Conservation (phyloP, 2,329 filamentous ascomycete species). For the Geosmithia flava region DNA sequence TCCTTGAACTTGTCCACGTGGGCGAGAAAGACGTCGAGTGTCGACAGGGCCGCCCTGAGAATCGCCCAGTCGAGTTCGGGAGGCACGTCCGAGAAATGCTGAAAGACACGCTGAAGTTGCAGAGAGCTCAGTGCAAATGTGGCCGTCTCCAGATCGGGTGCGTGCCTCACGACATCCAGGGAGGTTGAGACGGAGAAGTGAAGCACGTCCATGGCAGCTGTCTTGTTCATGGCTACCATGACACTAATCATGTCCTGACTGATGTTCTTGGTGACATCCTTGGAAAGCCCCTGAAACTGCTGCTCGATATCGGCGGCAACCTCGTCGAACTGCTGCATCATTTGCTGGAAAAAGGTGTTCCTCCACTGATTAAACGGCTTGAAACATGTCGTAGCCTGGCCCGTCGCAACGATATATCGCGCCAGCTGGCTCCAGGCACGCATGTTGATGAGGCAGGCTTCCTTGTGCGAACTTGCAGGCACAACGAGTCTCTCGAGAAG, state of each 20-base stretch:
- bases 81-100: constrained; percentile 28
- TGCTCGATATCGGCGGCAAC: constrained; percentile 43
- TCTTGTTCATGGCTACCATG: constrained; percentile 39
- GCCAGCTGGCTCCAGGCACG: constrained; percentile 51
- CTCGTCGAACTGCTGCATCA: constrained; percentile 44
- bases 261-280: constrained; percentile 25
- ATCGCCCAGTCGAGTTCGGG: constrained; percentile 35
- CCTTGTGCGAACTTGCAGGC: constrained; percentile 50
- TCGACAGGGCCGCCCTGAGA: constrained; percentile 30
- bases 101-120: constrained; percentile 39
- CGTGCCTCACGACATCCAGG: constrained; percentile 35
- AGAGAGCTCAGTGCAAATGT: constrained; percentile 35
- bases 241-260: constrained; percentile 31
- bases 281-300: constrained; percentile 37
- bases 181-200: constrained; percentile 34
- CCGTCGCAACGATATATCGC: constrained; percentile 40
- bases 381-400: constrained; percentile 34
- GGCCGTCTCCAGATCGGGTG: constrained; percentile 30
- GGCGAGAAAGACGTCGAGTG: constrained; percentile 31
- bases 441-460: constrained; percentile 52
- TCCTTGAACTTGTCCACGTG: constrained; percentile 29
- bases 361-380: constrained; percentile 35
- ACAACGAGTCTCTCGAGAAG: constrained; percentile 47
- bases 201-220: constrained; percentile 39
- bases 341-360: constrained; percentile 41